phyloP scores from a whole-genome alignment of 208 protist genomes.

The Porcisia hertigi region DNA sequence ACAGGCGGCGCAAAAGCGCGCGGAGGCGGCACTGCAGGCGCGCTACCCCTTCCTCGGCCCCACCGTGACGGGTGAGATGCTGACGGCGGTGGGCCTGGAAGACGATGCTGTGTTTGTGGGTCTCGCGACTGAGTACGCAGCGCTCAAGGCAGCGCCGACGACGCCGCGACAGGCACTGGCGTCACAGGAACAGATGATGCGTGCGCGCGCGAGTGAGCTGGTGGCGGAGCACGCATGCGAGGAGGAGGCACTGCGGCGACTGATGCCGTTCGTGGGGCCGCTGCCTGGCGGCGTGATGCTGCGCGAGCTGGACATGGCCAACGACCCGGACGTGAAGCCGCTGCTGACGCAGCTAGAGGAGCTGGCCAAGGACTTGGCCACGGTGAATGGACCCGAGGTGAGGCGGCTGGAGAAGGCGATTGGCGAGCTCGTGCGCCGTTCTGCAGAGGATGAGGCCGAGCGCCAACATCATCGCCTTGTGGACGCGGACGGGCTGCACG shows the following conservation, averaged over 20 bases:
- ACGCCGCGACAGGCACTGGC: constrained; percentile 17
- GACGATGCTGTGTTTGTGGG: constrained; percentile 5
- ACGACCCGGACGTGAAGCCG: constrained; percentile 28
- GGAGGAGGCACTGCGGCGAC: constrained; percentile 29
- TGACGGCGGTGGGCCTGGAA: constrained; percentile 3
- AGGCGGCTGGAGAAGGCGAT: constrained; percentile 52
- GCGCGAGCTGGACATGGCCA: constrained; percentile 35
- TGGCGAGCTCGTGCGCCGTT: constrained; percentile 29
- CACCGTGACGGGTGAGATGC: constrained; percentile 12
- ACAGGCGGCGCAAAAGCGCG: constrained; percentile 11
- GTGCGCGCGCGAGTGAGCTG: constrained; percentile 11
- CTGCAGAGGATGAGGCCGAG: constrained; percentile 44
- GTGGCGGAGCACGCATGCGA: constrained; percentile 17
- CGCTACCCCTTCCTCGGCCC: constrained; percentile 1
- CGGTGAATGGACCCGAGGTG: constrained; percentile 29
- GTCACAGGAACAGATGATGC: constrained; percentile 29
- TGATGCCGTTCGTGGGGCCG: constrained; percentile 33
- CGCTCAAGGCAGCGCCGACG: neutral
- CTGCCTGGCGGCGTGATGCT: constrained; percentile 36
- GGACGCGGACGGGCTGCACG: constrained; percentile 36
- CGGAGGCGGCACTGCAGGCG: constrained; percentile 28
- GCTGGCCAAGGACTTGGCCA: constrained; percentile 31
- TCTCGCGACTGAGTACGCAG: neutral
- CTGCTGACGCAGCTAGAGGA: constrained; percentile 41
- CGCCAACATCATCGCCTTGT: constrained; percentile 22